phyloP scores from a whole-genome alignment of 257 asterid genomes.

The Echites panduratus region DNA sequence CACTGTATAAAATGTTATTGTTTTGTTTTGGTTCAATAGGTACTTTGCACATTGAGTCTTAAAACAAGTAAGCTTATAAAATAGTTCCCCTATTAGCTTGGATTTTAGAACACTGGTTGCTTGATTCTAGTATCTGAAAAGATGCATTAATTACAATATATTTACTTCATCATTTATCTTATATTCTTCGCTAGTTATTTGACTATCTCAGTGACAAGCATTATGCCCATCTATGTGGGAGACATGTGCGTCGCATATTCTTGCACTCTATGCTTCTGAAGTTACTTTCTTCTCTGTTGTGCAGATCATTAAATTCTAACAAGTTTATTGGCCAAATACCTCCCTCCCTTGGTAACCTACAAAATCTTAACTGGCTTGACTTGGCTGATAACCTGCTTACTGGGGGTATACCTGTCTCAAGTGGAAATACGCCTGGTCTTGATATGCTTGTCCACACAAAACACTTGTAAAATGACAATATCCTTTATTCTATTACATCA shows the following conservation, averaged over 20 bases:
- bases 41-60: neutral
- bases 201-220: neutral
- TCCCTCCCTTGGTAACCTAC: slow-evolving; percentile 49
- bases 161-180: no score
- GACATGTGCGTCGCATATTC: neutral
- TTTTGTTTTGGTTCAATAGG: neutral
- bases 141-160: neutral
- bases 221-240: neutral
- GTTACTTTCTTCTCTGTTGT: slow-evolving; percentile 7
- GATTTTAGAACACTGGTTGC: neutral
- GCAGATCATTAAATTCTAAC: slow-evolving; percentile 75
- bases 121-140: neutral
- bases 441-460: slow-evolving; percentile 64
- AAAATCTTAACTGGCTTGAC: slow-evolving; percentile 70
- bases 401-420: slow-evolving; percentile 78
- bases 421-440: slow-evolving; percentile 64
- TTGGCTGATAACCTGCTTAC: slow-evolving; percentile 72
- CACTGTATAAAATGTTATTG: neutral
- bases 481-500: neutral
- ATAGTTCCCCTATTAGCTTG: neutral
- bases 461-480: slow-evolving; percentile 60
- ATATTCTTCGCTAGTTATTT: neutral
- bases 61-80: neutral
- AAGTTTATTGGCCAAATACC: slow-evolving; percentile 70
- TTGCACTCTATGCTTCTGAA: slow-evolving; percentile 1